Conservation (phyloP, 1,284 basidiomycete species). For the Mrakiaceae sp. region DNA sequence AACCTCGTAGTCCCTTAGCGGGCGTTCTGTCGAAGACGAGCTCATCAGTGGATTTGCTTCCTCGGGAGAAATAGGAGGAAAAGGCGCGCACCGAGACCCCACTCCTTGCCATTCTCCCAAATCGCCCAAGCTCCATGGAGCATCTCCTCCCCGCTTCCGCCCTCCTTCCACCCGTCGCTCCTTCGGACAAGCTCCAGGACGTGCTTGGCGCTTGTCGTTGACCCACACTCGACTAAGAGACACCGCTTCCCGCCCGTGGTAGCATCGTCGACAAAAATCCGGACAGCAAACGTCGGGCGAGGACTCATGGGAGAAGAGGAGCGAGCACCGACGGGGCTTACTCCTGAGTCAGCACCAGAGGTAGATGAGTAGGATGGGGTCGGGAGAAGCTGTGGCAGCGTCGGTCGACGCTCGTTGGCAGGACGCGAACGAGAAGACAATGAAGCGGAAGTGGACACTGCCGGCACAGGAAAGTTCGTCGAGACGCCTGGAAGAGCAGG, state of each 20-base stretch:
- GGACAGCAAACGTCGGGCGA: background rate
- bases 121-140: slow-evolving; percentile 26
- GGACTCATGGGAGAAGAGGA: background rate
- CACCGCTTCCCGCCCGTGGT: slow-evolving; percentile 21
- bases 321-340: background rate
- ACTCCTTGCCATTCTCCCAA: slow-evolving; percentile 31
- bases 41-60: slow-evolving; percentile 1
- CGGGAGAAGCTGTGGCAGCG: slow-evolving; percentile 6
- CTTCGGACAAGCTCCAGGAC: slow-evolving; percentile 22
- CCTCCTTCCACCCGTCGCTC: slow-evolving; percentile 22
- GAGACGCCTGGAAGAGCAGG: slow-evolving; percentile 8
- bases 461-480: slow-evolving; percentile 10
- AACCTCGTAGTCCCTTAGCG: slow-evolving; percentile 68
- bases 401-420: background rate
- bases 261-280: slow-evolving; percentile 22
- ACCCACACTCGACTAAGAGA: slow-evolving; percentile 25
- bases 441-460: background rate
- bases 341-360: background rate
- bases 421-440: background rate
- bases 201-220: slow-evolving; percentile 27
- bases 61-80: background rate
- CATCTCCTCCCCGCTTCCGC: slow-evolving; percentile 18
- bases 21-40: slow-evolving; percentile 52
- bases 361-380: background rate
- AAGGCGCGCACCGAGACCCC: slow-evolving; percentile 28